Evolutionary conservation across 1,284 basidiomycete species (phyloP).

Genomic region (Sporisorium reilianum): DNA sequence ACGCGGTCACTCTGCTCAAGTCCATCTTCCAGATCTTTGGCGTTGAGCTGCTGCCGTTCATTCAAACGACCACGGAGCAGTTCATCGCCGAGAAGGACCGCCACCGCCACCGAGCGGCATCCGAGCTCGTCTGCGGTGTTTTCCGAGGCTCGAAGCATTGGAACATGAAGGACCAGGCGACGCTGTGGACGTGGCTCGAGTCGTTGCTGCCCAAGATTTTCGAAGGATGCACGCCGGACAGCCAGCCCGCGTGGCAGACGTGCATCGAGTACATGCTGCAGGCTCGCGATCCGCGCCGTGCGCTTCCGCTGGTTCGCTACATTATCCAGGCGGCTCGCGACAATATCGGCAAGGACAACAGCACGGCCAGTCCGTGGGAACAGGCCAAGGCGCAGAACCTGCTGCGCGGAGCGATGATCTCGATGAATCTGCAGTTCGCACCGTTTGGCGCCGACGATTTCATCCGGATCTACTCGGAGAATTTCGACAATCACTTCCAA

Average conservation of each 20-base stretch:
- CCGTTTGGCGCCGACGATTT: conserved; percentile 57
- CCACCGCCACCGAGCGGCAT: conserved; percentile 90
- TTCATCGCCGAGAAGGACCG: conserved; percentile 79
- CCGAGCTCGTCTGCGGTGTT: conserved; percentile 84
- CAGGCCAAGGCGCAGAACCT: conserved; percentile 74
- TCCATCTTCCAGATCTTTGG: conserved; percentile 74
- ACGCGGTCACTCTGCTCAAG: conserved; percentile 72
- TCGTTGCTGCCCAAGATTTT: conserved; percentile 80
- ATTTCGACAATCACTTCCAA: conserved; percentile 67
- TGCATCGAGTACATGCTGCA: conserved; percentile 74
- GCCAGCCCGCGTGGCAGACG: conserved; percentile 70
- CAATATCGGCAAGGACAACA: conserved; percentile 52
- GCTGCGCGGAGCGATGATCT: conserved; percentile 48
- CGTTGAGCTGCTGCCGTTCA: conserved; percentile 73
- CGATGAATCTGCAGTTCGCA: conserved; percentile 51
- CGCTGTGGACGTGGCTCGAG: conserved; percentile 84
- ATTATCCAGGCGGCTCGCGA: conserved; percentile 47
- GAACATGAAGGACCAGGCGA: conserved; percentile 75
- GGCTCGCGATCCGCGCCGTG: conserved; percentile 87
- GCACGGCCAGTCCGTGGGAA: conserved; percentile 53
- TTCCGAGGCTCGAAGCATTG: conserved; percentile 88
- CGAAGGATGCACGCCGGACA: conserved; percentile 72
- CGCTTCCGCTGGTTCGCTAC: conserved; percentile 80
- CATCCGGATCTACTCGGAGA: conserved; percentile 58
- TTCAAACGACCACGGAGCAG: conserved; percentile 76